Base-by-base conservation (phyloP, 2,329 filamentous ascomycete species). In the Paraconiothyrium brasiliense region DNA sequence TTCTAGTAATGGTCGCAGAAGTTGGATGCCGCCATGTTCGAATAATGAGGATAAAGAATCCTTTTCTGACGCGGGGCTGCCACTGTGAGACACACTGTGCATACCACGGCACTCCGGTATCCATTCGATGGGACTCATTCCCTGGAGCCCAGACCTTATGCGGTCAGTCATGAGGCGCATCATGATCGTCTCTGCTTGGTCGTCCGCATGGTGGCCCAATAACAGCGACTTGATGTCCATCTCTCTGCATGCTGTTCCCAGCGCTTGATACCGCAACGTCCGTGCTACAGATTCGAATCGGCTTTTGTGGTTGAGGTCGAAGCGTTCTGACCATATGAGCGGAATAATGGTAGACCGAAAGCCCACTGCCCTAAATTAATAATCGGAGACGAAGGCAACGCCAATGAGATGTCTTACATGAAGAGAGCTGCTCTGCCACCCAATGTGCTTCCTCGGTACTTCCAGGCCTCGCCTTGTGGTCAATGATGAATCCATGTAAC, bases 121-220 rank as follows among this genome's bases (percentile, higher is more conserved):
- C 48, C 87, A 86, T 32, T 86, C 83, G 20, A 86, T 82, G 3
- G 82, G 70, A 10, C 84, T 84, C 70, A 97, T 95, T 3, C 91
- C 93, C 16, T 84, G 82, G 34, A 97, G 81, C 0, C 92, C 93
- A n/a, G 85, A 81, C n/a, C 87, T 86, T 2, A 86, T 81, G 70
- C 92, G 90, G 0, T 90, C 89, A 3, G 83, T 82, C 9, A 90
- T 78, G 39, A 98, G 78, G 46, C 95, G 87, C 89, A 93, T 91
- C 52, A 98, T 79, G 4, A 96, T 84, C 0, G 94, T 97, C 80
- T 99, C 95, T 59, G 93, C 91, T 73, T 95, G 92, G 71, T 99
- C 95, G 71, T 97, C 94, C 64, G 86, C 83, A 75, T 99, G 95
- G 74, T 99, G 95, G 4, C 90, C 95, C 32, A 96, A 81, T 43